These are phyloP conservation scores for Exophiala sp. DNA, from an alignment of 2,329 filamentous ascomycete species.

Conservation along the genomic window DNA sequence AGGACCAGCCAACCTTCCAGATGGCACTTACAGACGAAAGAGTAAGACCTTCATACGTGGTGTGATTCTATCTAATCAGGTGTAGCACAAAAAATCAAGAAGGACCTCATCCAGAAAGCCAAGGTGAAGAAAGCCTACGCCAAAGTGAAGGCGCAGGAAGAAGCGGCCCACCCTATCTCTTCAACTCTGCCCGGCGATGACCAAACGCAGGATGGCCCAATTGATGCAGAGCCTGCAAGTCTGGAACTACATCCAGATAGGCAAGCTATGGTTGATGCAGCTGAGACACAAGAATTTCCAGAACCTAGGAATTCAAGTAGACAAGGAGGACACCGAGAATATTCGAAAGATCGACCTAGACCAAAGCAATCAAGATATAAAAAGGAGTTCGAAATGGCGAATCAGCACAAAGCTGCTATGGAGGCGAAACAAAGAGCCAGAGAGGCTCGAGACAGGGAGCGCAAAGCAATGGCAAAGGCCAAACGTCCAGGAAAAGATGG, in stretches of 20 bases:
- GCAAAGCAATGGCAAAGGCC: slow-evolving; percentile 61
- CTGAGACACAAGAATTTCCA: slow-evolving; percentile 27
- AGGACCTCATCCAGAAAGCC: slow-evolving; percentile 82
- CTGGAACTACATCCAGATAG: slow-evolving; percentile 60
- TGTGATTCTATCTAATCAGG: background rate
- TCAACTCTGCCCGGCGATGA: slow-evolving; percentile 22
- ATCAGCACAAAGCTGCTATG: slow-evolving; percentile 55
- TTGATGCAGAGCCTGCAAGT: slow-evolving; percentile 34
- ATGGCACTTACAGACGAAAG: slow-evolving; percentile 84
- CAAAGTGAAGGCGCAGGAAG: slow-evolving; percentile 70
- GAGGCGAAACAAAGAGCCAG: slow-evolving; percentile 52
- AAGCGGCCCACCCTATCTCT: slow-evolving; percentile 34
- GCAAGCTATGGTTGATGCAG: slow-evolving; percentile 55
- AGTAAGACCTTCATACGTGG: slow-evolving; percentile 38
- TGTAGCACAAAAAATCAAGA: slow-evolving; percentile 82
- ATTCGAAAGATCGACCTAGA: slow-evolving; percentile 32
- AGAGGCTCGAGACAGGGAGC: slow-evolving; percentile 63
- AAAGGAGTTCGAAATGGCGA: slow-evolving; percentile 66
- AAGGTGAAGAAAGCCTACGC: slow-evolving; percentile 91
- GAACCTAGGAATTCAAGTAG: slow-evolving; percentile 11
- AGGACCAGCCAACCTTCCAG: slow-evolving; percentile 84
- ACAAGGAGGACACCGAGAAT: slow-evolving; percentile 21
- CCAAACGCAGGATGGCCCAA: slow-evolving; percentile 19
- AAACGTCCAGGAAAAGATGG: slow-evolving; percentile 62
- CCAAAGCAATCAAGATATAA: slow-evolving; percentile 54